Base-by-base conservation (phyloP, 306 rosid species). In the Rosa multiflora region DNA sequence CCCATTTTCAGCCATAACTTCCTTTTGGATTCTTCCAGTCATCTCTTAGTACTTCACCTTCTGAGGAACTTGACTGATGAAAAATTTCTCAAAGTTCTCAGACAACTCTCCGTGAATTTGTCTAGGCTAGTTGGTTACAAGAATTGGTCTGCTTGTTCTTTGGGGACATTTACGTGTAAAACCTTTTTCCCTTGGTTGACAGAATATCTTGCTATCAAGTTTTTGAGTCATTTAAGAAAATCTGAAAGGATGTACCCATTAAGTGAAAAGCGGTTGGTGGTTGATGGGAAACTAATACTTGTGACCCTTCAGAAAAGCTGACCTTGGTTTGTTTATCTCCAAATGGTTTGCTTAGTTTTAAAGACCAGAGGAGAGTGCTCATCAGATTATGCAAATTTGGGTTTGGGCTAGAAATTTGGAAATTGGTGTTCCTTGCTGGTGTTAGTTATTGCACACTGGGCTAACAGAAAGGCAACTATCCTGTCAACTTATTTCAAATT, bases 361-460 rank as follows among this genome's bases (percentile, higher is more conserved):
- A 11, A 20, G 11, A 53, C 67, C 6, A 17, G 77, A n/a, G 8
- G 20, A 42, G 51, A 39, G 39, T 14, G 10, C 39, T 68, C 67
- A 21, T 59, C 23, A 55, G 6, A 55, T 55, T 18, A 6, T 48
- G 62, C 26, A 10, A 59, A 11, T 59, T 58, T 10, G 47, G 76
- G 29, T 72, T 72, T 49, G 62, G 73, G 35, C 73, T n/a, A 21
- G 18, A 72, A 8, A 72, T 51, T 62, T n/a, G 12, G 18, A 72
- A 8, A 72, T 51, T 62, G 68, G 8, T 11, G 40, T 15, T 62
- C 10, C n/a, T 72, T 72, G 18, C 58, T 0, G 35, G 32, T 72
- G 76, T 55, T 8, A 51, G 8, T 35, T 10, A 17, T 18, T 51
- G 8, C 20, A 35, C 42, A 15, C 1, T 12, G 43, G 63, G 47